phyloP scores from a whole-genome alignment of 2,329 filamentous ascomycete species.

The Beauveria sp. region DNA sequence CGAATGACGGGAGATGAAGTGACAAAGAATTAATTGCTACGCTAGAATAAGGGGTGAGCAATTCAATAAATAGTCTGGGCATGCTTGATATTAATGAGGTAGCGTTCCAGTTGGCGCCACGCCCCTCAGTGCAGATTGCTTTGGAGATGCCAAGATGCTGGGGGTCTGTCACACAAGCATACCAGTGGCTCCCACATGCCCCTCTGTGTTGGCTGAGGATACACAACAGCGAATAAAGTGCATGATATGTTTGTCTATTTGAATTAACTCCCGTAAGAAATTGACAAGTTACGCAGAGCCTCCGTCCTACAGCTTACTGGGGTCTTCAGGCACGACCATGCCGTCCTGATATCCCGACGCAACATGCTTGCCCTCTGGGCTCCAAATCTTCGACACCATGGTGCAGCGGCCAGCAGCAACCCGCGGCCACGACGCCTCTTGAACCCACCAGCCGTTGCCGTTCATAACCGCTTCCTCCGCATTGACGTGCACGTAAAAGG shows the following conservation, averaged over 20 bases:
- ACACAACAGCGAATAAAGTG: too few relatives aligned
- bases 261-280: background rate
- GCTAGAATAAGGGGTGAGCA: background rate
- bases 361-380: conserved; percentile 43
- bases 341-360: conserved; percentile 50
- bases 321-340: conserved; percentile 20
- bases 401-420: conserved; percentile 38
- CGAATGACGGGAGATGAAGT: background rate
- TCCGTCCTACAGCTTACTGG: background rate
- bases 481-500: conserved; percentile 46
- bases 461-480: conserved; percentile 40
- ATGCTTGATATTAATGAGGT: background rate
- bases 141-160: too few relatives aligned
- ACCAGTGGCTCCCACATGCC: too few relatives aligned
- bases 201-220: too few relatives aligned
- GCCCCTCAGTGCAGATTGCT: background rate
- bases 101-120: background rate
- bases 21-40: background rate
- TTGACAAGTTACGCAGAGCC: background rate
- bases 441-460: conserved; percentile 44
- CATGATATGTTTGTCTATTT: too few relatives aligned
- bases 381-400: conserved; percentile 46
- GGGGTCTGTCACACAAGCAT: too few relatives aligned
- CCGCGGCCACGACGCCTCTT: conserved; percentile 43
- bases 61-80: background rate